phyloP scores from a whole-genome alignment of 2,329 filamentous ascomycete genomes.

The Lachnellula subtilissima region DNA sequence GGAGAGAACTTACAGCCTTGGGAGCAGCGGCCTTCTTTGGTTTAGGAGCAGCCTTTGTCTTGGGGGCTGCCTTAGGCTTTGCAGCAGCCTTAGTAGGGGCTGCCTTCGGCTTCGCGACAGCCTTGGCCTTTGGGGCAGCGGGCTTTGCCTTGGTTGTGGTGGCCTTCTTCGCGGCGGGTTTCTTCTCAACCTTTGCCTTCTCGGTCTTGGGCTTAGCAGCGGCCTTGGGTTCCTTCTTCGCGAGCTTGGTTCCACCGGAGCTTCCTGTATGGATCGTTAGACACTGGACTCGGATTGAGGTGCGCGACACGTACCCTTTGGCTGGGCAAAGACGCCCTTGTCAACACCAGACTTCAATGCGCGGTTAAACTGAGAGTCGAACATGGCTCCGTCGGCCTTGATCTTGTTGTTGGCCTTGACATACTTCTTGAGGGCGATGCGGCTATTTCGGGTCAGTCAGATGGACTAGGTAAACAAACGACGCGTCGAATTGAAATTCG shows the following conservation, averaged over 20 bases:
- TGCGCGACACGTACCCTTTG: slow-evolving; percentile 57
- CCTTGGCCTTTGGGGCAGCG: slow-evolving; percentile 32
- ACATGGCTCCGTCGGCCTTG: slow-evolving; percentile 49
- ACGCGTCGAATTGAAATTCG: slow-evolving; percentile 21
- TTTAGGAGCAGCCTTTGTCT: slow-evolving; percentile 32
- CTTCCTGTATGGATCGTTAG: slow-evolving; percentile 45
- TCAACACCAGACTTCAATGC: slow-evolving; percentile 64
- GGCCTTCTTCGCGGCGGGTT: slow-evolving; percentile 39
- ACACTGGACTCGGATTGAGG: slow-evolving; percentile 3
- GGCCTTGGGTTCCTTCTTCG: slow-evolving; percentile 52
- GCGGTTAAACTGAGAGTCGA: slow-evolving; percentile 66
- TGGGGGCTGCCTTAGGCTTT: slow-evolving; percentile 33
- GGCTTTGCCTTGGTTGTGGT: slow-evolving; percentile 44
- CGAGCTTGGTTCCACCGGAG: slow-evolving; percentile 68
- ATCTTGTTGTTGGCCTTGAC: slow-evolving; percentile 67
- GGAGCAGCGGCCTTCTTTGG: slow-evolving; percentile 29
- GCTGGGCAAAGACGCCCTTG: slow-evolving; percentile 62
- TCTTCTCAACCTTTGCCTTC: slow-evolving; percentile 34
- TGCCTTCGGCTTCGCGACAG: slow-evolving; percentile 36
- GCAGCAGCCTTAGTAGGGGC: slow-evolving; percentile 36
- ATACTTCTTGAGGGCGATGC: slow-evolving; percentile 72
- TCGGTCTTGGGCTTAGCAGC: slow-evolving; percentile 32
- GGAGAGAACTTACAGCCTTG: slow-evolving; percentile 24
- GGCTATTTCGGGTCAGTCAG: slow-evolving; percentile 33
- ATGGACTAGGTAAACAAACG: slow-evolving; percentile 10